phyloP scores from a whole-genome alignment of 1,139 yeast species.

The Tardiomyces depauwii region DNA sequence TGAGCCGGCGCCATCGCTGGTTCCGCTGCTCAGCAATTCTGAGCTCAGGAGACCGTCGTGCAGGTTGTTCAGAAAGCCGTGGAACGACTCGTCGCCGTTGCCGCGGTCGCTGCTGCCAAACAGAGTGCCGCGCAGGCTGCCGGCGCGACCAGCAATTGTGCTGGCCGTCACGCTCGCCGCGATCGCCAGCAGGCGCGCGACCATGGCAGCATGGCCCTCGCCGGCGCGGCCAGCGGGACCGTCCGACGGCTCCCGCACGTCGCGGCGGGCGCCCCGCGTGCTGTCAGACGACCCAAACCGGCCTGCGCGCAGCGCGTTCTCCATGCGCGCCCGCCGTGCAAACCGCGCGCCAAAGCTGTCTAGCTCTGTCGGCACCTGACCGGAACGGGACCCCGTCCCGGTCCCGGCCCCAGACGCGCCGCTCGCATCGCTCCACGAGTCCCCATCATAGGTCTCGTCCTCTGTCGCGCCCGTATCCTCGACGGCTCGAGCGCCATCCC shows the following conservation, averaged over 20 bases:
- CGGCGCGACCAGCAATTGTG: constrained; percentile 28
- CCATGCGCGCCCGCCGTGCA: too few species aligned
- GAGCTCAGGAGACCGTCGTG: constrained; percentile 5
- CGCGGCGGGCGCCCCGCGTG: background rate
- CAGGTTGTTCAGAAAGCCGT: constrained; percentile 7
- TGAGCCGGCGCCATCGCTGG: background rate
- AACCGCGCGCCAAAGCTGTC: too few species aligned
- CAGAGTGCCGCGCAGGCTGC: constrained; percentile 5
- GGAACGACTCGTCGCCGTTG: constrained; percentile 3
- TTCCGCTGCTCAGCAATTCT: background rate
- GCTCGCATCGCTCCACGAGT: too few species aligned
- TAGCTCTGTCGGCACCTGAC: too few species aligned
- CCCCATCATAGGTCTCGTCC: too few species aligned
- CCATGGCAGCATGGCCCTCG: constrained; percentile 32
- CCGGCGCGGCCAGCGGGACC: background rate
- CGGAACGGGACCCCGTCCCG: too few species aligned
- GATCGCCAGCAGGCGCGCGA: constrained; percentile 33
- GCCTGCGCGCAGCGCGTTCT: background rate
- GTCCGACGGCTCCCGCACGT: background rate
- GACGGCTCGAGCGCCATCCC: background rate
- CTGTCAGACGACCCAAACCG: background rate
- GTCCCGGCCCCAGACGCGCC: too few species aligned
- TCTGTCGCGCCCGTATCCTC: too few species aligned
- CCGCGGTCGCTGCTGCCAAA: constrained; percentile 18
- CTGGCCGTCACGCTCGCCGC: constrained; percentile 38